phyloP scores from a whole-genome alignment of 1,139 yeast species.

The Hyphopichia burtonii region DNA sequence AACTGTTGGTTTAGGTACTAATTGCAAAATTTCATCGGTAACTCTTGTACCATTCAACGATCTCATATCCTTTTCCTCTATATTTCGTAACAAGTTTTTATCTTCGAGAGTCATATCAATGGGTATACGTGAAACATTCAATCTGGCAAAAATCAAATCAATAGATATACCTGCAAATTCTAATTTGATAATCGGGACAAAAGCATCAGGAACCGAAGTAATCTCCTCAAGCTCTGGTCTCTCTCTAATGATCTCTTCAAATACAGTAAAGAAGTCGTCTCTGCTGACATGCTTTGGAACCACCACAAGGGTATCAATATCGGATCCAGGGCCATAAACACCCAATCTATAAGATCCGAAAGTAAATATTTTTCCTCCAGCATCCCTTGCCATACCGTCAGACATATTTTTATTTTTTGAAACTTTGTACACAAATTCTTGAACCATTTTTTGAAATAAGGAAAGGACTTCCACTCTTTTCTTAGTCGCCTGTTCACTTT shows the following conservation, averaged over 20 bases:
- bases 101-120: constrained; percentile 71
- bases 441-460: constrained; percentile 65
- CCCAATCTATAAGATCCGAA: constrained; percentile 94
- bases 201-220: constrained; percentile 93
- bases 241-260: constrained; percentile 61
- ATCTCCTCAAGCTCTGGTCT: constrained; percentile 86
- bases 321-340: constrained; percentile 97
- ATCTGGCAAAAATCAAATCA: constrained; percentile 80
- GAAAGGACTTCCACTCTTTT: constrained; percentile 75
- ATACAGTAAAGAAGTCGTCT: constrained; percentile 82
- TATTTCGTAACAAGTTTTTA: constrained; percentile 76
- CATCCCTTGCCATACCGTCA: constrained; percentile 95
- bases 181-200: constrained; percentile 89
- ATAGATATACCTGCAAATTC: constrained; percentile 87
- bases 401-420: constrained; percentile 84
- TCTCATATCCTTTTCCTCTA: constrained; percentile 88
- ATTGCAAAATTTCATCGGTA: constrained; percentile 83
- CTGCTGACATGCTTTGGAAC: constrained; percentile 95
- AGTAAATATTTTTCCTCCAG: constrained; percentile 95
- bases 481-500: constrained; percentile 75
- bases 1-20: constrained; percentile 91
- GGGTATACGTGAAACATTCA: constrained; percentile 84
- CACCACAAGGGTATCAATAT: constrained; percentile 92
- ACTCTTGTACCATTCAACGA: constrained; percentile 95
- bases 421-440: constrained; percentile 80